Evolutionary conservation across 257 asterid species (phyloP).

Genomic region (Leonotis leonurus): DNA sequence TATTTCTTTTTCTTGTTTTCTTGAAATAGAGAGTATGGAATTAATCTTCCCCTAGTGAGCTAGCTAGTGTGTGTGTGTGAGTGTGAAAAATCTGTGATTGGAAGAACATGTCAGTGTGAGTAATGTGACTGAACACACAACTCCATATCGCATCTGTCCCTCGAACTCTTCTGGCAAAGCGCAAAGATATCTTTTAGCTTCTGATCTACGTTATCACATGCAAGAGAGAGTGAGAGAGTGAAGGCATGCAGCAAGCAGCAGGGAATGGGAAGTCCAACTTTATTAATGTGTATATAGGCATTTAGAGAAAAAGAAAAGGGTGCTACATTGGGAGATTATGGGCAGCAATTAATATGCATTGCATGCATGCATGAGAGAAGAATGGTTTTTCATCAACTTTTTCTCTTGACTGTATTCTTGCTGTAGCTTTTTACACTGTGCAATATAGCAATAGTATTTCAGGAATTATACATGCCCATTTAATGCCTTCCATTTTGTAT

Average conservation of each 20-base stretch:
- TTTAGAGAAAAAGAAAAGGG: not conserved
- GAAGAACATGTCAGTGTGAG: slow-evolving; percentile 19
- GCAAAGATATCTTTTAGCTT: slow-evolving; percentile 33
- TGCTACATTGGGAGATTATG: not conserved
- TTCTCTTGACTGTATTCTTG: not conserved
- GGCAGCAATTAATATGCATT: slow-evolving; percentile 11
- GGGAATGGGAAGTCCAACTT: not conserved
- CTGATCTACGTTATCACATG: slow-evolving; percentile 29
- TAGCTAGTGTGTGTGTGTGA: slow-evolving; percentile 3
- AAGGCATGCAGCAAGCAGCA: no score
- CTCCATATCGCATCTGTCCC: no score
- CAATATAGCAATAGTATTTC: not conserved
- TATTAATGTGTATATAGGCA: not conserved
- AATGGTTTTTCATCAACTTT: not conserved
- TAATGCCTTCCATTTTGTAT: slow-evolving; percentile 14
- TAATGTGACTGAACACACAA: slow-evolving; percentile 30
- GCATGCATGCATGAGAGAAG: not conserved
- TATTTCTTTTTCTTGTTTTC: not conserved
- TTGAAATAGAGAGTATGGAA: not conserved
- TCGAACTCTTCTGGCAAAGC: not conserved
- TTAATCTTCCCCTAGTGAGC: no score
- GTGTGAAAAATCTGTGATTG: not conserved
- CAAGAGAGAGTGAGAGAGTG: no score
- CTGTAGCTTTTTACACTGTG: not conserved
- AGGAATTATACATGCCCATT: not conserved